These are phyloP conservation scores for Baorangia bicolor DNA, from an alignment of 768 basidiomycete genomes.

Conservation along the genomic window DNA sequence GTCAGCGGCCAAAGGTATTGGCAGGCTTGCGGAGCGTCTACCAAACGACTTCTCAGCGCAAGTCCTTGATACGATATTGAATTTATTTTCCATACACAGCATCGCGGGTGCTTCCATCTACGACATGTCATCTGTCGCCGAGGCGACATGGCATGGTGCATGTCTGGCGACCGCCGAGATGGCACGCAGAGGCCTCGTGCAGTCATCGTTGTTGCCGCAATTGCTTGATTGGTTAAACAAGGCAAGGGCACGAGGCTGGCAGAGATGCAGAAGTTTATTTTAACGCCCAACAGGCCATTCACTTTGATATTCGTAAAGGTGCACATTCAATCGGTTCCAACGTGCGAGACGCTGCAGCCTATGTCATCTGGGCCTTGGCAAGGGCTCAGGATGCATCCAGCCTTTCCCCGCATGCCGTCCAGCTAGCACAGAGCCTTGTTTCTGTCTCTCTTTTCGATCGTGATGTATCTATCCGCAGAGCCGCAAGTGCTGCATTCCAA, in stretches of 20 bases:
- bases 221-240: slow-evolving; percentile 81
- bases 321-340: slow-evolving; percentile 92
- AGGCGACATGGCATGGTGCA: slow-evolving; percentile 93
- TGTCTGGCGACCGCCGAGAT: slow-evolving; percentile 92
- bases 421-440: slow-evolving; percentile 71
- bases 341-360: slow-evolving; percentile 92
- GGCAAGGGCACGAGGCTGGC: slow-evolving; percentile 40
- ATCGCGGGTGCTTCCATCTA: slow-evolving; percentile 60
- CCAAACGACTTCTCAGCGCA: slow-evolving; percentile 74
- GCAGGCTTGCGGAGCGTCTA: slow-evolving; percentile 79
- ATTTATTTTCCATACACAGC: slow-evolving; percentile 75
- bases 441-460: slow-evolving; percentile 86
- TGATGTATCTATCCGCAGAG: slow-evolving; percentile 91
- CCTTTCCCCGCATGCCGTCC: slow-evolving; percentile 58
- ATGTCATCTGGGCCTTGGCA: slow-evolving; percentile 93
- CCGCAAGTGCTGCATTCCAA: slow-evolving; percentile 97
- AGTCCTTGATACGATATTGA: slow-evolving; percentile 77
- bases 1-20: slow-evolving; percentile 90
- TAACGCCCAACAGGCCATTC: slow-evolving; percentile 62
- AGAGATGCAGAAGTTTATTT: slow-evolving; percentile 12
- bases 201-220: slow-evolving; percentile 52
- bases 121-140: slow-evolving; percentile 74
- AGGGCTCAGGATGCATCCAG: slow-evolving; percentile 63
- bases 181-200: slow-evolving; percentile 76
- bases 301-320: slow-evolving; percentile 89